phyloP scores from a whole-genome alignment of 2,329 filamentous ascomycete species.

The Arthroderma sp. region DNA sequence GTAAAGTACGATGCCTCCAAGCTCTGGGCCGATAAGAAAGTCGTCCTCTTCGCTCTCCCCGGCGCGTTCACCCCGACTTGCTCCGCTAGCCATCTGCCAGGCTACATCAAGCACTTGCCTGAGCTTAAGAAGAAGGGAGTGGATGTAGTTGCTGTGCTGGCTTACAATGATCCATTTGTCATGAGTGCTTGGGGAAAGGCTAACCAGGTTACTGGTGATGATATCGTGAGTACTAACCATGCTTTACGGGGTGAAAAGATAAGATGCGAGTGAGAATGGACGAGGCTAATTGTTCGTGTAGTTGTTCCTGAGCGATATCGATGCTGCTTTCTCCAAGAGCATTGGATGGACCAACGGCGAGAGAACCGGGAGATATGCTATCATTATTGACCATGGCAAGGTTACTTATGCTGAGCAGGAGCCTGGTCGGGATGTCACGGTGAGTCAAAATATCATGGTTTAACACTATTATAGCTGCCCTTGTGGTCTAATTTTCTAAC shows the following conservation, averaged over 20 bases:
- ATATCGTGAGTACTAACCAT: conserved; percentile 38
- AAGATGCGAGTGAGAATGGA: too few species aligned
- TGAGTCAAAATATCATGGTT: conserved; percentile 8
- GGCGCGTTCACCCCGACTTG: conserved; percentile 81
- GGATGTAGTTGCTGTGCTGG: conserved; percentile 67
- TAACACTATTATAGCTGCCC: not conserved
- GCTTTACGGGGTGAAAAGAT: not conserved
- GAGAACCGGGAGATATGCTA: conserved; percentile 64
- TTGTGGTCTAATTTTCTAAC: not conserved
- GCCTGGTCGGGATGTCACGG: conserved; percentile 21
- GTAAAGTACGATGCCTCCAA: conserved; percentile 68
- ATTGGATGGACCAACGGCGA: conserved; percentile 65
- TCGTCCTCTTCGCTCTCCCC: conserved; percentile 55
- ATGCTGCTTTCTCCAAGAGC: conserved; percentile 60
- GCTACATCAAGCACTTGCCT: conserved; percentile 60
- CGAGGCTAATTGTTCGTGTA: conserved; percentile 14
- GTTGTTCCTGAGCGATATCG: conserved; percentile 66
- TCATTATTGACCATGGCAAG: conserved; percentile 73
- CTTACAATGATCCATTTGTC: conserved; percentile 74
- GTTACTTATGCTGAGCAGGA: conserved; percentile 70
- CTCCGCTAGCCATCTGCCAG: conserved; percentile 66
- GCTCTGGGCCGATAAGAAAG: conserved; percentile 58
- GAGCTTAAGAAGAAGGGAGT: conserved; percentile 68
- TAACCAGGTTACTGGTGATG: conserved; percentile 61
- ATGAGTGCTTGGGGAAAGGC: conserved; percentile 88